phyloP scores from a whole-genome alignment of 2,329 filamentous ascomycete genomes.

The Fusarium tupiense region DNA sequence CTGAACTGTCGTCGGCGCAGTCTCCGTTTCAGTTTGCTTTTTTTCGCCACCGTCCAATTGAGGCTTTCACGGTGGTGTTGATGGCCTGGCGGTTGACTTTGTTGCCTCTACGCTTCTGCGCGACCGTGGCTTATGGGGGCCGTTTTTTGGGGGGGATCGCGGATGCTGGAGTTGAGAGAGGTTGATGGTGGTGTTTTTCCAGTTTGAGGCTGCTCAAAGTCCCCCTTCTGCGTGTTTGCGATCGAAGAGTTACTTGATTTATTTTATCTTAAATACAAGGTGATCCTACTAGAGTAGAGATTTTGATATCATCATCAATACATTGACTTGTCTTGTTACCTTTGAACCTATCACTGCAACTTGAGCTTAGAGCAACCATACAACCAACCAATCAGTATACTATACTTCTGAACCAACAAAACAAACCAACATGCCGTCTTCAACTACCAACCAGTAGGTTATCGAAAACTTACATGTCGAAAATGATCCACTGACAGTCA shows the following conservation, averaged over 20 bases:
- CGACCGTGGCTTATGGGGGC: slow-evolving; percentile 23
- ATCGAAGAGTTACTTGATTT: neutral
- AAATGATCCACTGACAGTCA: neutral
- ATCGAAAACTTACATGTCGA: neutral
- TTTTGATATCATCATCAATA: neutral
- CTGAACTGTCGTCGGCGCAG: slow-evolving; percentile 3
- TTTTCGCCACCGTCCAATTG: slow-evolving; percentile 24
- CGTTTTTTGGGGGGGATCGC: neutral
- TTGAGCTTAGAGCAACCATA: neutral
- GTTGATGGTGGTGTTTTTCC: slow-evolving; percentile 23
- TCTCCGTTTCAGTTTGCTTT: slow-evolving; percentile 4
- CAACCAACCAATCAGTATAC: neutral
- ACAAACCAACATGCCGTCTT: slow-evolving; percentile 18
- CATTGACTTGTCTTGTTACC: neutral
- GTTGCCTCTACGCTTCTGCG: slow-evolving; percentile 2
- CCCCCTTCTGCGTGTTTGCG: slow-evolving; percentile 13
- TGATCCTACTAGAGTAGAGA: no score
- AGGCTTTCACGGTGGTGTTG: slow-evolving; percentile 10
- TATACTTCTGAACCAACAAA: neutral
- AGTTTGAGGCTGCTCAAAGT: slow-evolving; percentile 18
- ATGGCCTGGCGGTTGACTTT: slow-evolving; percentile 2
- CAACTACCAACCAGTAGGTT: slow-evolving; percentile 21
- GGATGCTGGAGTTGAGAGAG: slow-evolving; percentile 4
- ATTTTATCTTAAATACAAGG: neutral
- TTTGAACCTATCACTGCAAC: neutral